Conservation (phyloP, 805 yeast genomes). For the Ogataea paradorogensis region DNA sequence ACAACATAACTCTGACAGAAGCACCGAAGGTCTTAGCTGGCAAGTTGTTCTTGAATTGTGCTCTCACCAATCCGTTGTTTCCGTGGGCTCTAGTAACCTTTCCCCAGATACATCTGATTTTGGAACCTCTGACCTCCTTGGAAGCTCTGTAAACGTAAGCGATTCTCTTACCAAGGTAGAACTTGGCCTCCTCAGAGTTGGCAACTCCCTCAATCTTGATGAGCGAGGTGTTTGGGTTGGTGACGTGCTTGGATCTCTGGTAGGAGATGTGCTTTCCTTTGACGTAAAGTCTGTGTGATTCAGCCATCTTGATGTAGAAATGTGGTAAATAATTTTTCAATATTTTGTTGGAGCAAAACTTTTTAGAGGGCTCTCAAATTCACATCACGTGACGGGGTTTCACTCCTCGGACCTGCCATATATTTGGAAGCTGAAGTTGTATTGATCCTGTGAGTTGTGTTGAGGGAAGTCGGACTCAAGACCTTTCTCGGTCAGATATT, state of each 20-base stretch:
- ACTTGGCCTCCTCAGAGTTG: constrained; percentile 90
- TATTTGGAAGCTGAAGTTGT: constrained; percentile 31
- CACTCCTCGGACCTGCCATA: constrained; percentile 7
- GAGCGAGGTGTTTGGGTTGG: constrained; percentile 97
- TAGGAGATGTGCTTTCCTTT: constrained; percentile 99
- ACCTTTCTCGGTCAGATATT: constrained; percentile 39
- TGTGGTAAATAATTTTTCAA: constrained; percentile 12
- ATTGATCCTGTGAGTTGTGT: constrained; percentile 39
- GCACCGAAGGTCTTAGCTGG: constrained; percentile 99
- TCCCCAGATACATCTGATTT: constrained; percentile 99
- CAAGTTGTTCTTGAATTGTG: constrained; percentile 97
- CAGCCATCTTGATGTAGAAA: constrained; percentile 65
- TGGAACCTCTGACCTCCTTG: constrained; percentile 97
- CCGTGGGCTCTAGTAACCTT: constrained; percentile 99
- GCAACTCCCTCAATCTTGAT: constrained; percentile 96
- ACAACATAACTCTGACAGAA: constrained; percentile 98
- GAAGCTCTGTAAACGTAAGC: constrained; percentile 99
- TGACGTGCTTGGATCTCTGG: constrained; percentile 98
- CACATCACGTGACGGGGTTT: constrained; percentile 4
- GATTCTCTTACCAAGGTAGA: constrained; percentile 99
- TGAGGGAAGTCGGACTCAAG: constrained; percentile 28
- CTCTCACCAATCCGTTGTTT: constrained; percentile 97
- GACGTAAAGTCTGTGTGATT: constrained; percentile 99
- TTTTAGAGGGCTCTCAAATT: constrained; percentile 1
- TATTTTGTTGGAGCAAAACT: constrained; percentile 10